Evolutionary conservation across 1,139 yeast genomes (phyloP).

Genomic region (Blastobotrys elegans): DNA sequence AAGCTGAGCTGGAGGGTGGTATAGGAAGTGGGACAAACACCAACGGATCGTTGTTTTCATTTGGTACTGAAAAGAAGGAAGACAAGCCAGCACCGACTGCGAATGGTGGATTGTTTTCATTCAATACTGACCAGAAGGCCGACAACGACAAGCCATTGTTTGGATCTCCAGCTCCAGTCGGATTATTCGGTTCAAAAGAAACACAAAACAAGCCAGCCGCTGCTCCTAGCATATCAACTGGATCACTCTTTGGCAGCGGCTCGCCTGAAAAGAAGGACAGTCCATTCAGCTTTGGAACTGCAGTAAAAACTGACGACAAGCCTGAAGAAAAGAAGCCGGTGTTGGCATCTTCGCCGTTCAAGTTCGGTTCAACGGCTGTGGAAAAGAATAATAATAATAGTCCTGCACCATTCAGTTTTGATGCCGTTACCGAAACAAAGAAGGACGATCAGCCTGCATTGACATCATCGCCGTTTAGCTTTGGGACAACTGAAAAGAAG

Average conservation of each 20-base stretch:
- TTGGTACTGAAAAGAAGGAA: neutral
- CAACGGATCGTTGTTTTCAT: neutral
- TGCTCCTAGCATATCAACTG: constrained; percentile 2
- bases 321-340: neutral
- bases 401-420: neutral
- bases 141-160: neutral
- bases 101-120: constrained; percentile 9
- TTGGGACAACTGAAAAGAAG: constrained; percentile 2
- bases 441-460: constrained; percentile 23
- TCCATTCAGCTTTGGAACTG: neutral
- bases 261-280: neutral
- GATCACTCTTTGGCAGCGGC: constrained; percentile 27
- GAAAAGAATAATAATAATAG: neutral
- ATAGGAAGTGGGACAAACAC: neutral
- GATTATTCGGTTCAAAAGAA: neutral
- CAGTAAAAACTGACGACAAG: neutral
- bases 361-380: neutral
- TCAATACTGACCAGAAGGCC: too few relatives aligned
- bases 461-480: constrained; percentile 1
- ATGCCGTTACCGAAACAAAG: neutral
- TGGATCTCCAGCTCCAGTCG: neutral
- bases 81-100: neutral
- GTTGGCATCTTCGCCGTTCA: neutral
- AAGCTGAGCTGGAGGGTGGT: neutral
- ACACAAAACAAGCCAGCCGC: constrained; percentile 13